phyloP scores from a whole-genome alignment of 768 basidiomycete genomes.

The Aureoboletus auriporus region DNA sequence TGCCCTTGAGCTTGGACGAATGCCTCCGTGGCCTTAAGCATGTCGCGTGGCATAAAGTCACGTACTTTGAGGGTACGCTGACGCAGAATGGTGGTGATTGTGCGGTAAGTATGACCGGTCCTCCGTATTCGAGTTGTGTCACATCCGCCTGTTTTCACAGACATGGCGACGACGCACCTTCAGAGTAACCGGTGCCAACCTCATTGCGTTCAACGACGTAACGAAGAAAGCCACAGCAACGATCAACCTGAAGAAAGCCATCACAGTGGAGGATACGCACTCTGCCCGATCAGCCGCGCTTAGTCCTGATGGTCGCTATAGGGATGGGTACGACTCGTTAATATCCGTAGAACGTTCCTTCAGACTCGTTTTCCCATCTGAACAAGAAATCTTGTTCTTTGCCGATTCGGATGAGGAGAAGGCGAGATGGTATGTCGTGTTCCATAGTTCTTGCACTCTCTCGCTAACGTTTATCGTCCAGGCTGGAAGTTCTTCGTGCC shows the following conservation, averaged over 20 bases:
- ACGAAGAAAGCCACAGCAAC: conserved; percentile 87
- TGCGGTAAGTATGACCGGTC: conserved; percentile 48
- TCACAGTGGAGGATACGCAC: conserved; percentile 73
- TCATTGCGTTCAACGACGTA: conserved; percentile 89
- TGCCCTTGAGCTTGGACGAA: conserved; percentile 92
- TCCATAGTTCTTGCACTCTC: neutral
- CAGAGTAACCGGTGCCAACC: conserved; percentile 78
- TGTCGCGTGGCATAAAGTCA: conserved; percentile 91
- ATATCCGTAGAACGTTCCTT: conserved; percentile 81
- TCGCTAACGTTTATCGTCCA: conserved; percentile 29
- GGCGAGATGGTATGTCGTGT: conserved; percentile 62
- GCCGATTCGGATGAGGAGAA: conserved; percentile 92
- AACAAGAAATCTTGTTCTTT: conserved; percentile 83
- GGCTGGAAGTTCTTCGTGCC: conserved; percentile 82
- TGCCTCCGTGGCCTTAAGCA: conserved; percentile 85
- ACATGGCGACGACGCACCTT: conserved; percentile 81
- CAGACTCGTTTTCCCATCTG: conserved; percentile 71
- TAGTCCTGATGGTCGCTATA: conserved; percentile 42
- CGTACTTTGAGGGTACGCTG: conserved; percentile 88
- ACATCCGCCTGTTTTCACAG: conserved; percentile 33
- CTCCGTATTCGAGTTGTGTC: neutral
- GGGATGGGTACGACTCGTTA: conserved; percentile 57
- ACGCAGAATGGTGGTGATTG: conserved; percentile 96
- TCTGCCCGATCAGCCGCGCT: conserved; percentile 45
- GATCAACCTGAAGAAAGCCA: conserved; percentile 86